Evolutionary conservation across 768 basidiomycete species (phyloP).

Genomic region (Suillus fuscotomentosus): DNA sequence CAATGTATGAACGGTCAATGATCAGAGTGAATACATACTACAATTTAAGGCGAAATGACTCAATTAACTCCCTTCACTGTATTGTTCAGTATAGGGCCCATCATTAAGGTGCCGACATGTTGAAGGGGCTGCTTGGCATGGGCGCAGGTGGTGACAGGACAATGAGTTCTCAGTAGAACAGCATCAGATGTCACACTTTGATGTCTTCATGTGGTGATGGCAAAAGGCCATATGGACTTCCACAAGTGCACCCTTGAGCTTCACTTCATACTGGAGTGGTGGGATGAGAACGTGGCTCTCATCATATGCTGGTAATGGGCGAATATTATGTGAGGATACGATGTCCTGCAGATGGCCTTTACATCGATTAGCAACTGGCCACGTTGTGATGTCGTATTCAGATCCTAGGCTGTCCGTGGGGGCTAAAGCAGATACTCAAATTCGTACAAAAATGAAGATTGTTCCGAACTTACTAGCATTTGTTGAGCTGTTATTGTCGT

Average conservation of each 20-base stretch:
- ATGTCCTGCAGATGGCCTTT: neutral
- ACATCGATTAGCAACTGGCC: neutral
- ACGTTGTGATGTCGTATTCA: too few species aligned
- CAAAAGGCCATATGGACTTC: conserved; percentile 2
- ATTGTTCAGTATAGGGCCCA: neutral
- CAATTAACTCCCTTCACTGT: too few species aligned
- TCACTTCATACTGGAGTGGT: neutral
- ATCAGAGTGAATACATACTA: too few species aligned
- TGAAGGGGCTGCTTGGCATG: neutral
- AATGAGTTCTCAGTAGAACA: neutral
- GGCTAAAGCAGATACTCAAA: too few species aligned
- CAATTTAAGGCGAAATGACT: too few species aligned
- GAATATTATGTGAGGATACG: neutral
- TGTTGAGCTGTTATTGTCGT: too few species aligned
- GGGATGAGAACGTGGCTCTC: neutral
- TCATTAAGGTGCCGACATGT: neutral
- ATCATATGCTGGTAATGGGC: conserved; percentile 2
- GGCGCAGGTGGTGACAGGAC: neutral
- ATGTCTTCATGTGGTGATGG: neutral
- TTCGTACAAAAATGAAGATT: too few species aligned
- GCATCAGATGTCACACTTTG: neutral
- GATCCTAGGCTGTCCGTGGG: too few species aligned
- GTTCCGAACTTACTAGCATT: too few species aligned
- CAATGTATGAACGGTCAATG: too few species aligned
- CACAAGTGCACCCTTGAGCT: neutral